A percentile compares a stretch with the other conserved stretches of the same genome.
Conservation (phyloP, 2,329 filamentous ascomycete genomes). For the Aspergillus sp. region DNA sequence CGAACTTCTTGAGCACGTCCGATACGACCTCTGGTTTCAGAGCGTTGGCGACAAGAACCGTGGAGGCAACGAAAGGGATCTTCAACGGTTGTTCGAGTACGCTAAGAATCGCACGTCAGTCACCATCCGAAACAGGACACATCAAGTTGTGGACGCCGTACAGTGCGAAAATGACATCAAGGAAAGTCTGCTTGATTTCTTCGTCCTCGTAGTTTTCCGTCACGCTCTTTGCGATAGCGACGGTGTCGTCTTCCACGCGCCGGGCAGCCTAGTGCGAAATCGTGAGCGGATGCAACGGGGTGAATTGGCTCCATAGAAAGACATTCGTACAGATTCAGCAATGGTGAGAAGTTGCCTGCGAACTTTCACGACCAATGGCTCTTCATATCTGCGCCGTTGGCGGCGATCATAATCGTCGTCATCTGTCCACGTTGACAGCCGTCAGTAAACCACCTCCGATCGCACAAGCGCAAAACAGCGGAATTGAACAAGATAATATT, state of each 20-base stretch:
- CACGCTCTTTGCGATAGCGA: conserved; percentile 70
- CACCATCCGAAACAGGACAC: conserved; percentile 1
- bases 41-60: conserved; percentile 75
- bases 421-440: conserved; percentile 45
- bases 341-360: conserved; percentile 76
- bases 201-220: conserved; percentile 83
- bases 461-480: background rate
- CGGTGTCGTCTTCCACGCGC: conserved; percentile 74
- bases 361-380: conserved; percentile 67
- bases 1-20: conserved; percentile 65
- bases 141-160: conserved; percentile 34
- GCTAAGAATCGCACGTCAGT: conserved; percentile 34
- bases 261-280: conserved; percentile 55
- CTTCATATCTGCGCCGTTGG: conserved; percentile 71
- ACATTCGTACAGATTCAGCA: conserved; percentile 64
- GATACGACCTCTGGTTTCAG: conserved; percentile 71
- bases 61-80: conserved; percentile 88
- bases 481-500: background rate
- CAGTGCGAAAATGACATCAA: conserved; percentile 73
- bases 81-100: conserved; percentile 91
- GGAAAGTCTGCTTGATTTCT: conserved; percentile 69
- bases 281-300: conserved; percentile 11
- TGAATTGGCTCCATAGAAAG: conserved; percentile 1
- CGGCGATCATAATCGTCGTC: conserved; percentile 74
- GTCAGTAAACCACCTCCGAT: conserved; percentile 3